Evolutionary conservation across 176 grass and related monocot genomes (phyloP).

Genomic region (Leersia perrieri): DNA sequence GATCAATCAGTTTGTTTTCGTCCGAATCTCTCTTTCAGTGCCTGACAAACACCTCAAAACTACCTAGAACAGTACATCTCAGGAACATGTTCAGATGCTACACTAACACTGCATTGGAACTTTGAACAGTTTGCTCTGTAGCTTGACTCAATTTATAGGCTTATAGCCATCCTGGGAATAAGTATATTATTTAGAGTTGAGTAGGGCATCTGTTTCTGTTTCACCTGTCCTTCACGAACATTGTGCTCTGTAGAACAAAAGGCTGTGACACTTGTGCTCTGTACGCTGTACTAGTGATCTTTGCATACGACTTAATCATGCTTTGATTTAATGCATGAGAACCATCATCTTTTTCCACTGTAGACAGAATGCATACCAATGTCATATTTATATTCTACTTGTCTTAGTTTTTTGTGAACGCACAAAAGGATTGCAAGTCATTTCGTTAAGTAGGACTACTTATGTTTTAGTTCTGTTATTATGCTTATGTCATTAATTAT

Average conservation of each 20-base stretch:
- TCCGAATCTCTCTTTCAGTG: conserved; percentile 48
- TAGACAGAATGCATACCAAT: too few species aligned
- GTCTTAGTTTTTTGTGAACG: too few species aligned
- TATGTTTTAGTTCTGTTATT: too few species aligned
- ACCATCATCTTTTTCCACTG: background rate
- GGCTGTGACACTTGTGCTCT: background rate
- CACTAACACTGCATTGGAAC: too few species aligned
- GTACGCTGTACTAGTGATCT: background rate
- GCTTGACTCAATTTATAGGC: conserved; percentile 11
- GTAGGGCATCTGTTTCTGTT: conserved; percentile 4
- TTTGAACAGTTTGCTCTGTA: too few species aligned
- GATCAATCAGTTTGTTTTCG: conserved; percentile 32
- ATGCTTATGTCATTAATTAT: too few species aligned
- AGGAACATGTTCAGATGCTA: conserved; percentile 1
- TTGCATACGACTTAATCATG: background rate
- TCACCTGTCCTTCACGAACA: conserved; percentile 8
- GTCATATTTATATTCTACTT: too few species aligned
- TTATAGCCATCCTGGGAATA: too few species aligned
- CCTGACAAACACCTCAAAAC: background rate
- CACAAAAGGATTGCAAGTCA: too few species aligned
- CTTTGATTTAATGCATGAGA: background rate
- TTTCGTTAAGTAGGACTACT: too few species aligned
- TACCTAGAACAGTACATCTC: background rate
- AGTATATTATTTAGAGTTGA: too few species aligned
- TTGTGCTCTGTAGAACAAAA: background rate